Evolutionary conservation across 139 green algal species (phyloP), one percentile per base, ranked within the genome.

Genomic region (Tetratostichococcus sp.): DNA sequence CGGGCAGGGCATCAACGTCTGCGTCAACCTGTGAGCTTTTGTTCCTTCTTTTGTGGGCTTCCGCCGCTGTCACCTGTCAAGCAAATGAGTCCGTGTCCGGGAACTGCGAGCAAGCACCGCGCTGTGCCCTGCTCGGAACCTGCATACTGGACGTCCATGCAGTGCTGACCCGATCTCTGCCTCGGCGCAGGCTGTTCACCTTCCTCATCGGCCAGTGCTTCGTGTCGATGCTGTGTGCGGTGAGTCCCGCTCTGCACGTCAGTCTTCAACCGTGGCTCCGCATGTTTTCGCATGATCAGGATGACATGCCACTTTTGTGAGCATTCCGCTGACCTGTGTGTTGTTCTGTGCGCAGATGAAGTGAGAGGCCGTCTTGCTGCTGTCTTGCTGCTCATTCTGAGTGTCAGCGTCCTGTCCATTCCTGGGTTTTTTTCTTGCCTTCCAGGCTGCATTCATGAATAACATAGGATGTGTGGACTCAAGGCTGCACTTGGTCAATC

Each of bases 201-300:
- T 93, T 93, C 65, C 35, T 93, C 57, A 92, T 93, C 11, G 89
- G 88, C 8, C 86, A 93, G 80, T 70, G 68, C 26, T 92, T 90
- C 83, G 74, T 91, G 23, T 75, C 77, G 39, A 86, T 90, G 78
- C 79, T 72, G 19, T 72, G 68, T 23, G 2, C 68, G 8, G 58
- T 72, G 68, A 23, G n/a, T n/a, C n/a, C n/a, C n/a, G n/a, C n/a
- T n/a, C n/a, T n/a, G n/a, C n/a, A n/a, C n/a, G n/a, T n/a, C n/a
- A n/a, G n/a, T n/a, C n/a, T n/a, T n/a, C n/a, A n/a, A n/a, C n/a
- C n/a, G n/a, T n/a, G n/a, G n/a, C n/a, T n/a, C n/a, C n/a, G n/a
- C n/a, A n/a, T n/a, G n/a, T n/a, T n/a, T n/a, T n/a, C n/a, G n/a
- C n/a, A n/a, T n/a, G n/a, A n/a, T n/a, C n/a, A n/a, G n/a, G n/a